These are phyloP conservation scores for Huntiella omanensis DNA, from an alignment of 2,329 filamentous ascomycete species.

Conservation along the genomic window DNA sequence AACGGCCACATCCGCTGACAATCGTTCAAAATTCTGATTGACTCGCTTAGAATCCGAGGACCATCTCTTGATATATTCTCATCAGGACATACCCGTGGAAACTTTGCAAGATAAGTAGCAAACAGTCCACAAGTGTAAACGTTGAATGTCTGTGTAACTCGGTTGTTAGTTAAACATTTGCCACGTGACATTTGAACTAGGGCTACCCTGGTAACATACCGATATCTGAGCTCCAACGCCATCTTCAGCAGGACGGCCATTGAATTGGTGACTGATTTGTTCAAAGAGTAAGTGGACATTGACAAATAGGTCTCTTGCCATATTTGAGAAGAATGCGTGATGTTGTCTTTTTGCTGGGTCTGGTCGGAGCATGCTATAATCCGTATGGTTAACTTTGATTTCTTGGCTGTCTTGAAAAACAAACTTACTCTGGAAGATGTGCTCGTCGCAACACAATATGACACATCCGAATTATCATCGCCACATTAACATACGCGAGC, in stretches of 20 bases:
- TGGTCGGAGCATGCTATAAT: conserved; percentile 1
- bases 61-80: conserved; percentile 22
- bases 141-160: conserved; percentile 24
- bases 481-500: conserved; percentile 34
- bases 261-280: conserved; percentile 24
- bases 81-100: conserved; percentile 28
- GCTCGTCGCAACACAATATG: conserved; percentile 36
- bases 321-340: not conserved
- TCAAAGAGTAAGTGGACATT: conserved; percentile 4
- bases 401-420: not conserved
- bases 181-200: not conserved
- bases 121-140: conserved; percentile 36
- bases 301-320: not conserved
- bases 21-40: conserved; percentile 26
- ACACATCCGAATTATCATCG: conserved; percentile 35
- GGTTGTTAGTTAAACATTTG: not conserved
- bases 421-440: conserved; percentile 29
- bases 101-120: conserved; percentile 32
- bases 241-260: conserved; percentile 25
- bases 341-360: conserved; percentile 3
- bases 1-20: conserved; percentile 33
- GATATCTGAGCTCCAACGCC: conserved; percentile 35
- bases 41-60: conserved; percentile 27
- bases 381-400: not conserved
- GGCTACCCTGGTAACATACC: conserved; percentile 16